Evolutionary conservation across 2,329 filamentous ascomycete species (phyloP), one percentile per base, ranked within the genome.

Genomic region (Colletotrichum sp.): DNA sequence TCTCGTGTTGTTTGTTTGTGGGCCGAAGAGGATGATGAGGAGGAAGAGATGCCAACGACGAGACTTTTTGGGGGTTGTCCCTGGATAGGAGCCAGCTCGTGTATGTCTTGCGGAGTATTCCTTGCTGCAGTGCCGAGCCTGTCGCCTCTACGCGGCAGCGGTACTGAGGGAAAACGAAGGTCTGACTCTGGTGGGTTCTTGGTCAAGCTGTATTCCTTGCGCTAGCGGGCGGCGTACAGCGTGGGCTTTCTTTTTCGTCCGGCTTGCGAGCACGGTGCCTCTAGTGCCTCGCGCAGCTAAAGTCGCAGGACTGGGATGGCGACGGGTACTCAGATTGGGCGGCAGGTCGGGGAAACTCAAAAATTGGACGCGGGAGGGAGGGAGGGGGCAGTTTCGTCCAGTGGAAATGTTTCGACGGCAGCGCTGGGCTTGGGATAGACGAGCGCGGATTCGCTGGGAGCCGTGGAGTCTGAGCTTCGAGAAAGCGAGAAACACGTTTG

Each of bases 291-390:
- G 70, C 73, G 73, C 73, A 68, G 73, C 73, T 73, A 64, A 55
- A 75, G 73, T 75, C 70, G 73, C 73, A 75, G 70, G 73, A 75
- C 73, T 73, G 64, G 73, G 73, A 75, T 73, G 44, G 70, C 64
- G 59, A 68, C 63, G 64, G 55, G 70, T 64, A 75, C 55, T 64
- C 64, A 48, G 57, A 65, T 68, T 68, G 44, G 70, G 70, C 73
- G 73, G 73, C 70, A 68, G 73, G 64, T 68, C 16, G 73, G 44
- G 73, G 59, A 64, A 72, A 73, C 57, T 59, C 70, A 64, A 68
- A 75, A 63, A 68, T 55, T 73, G 57, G 44, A 32, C 59, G 64
- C n/a, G 44, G 70, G 70, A 52, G 39, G 52, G 26, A 22, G 68
- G 55, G 32, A 48, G 57, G 70, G 70, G 63, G 32, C 22, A 62